These are phyloP conservation scores for Solanum hybrid DNA, from an alignment of 305 asterid genomes.

Conservation along the genomic window DNA sequence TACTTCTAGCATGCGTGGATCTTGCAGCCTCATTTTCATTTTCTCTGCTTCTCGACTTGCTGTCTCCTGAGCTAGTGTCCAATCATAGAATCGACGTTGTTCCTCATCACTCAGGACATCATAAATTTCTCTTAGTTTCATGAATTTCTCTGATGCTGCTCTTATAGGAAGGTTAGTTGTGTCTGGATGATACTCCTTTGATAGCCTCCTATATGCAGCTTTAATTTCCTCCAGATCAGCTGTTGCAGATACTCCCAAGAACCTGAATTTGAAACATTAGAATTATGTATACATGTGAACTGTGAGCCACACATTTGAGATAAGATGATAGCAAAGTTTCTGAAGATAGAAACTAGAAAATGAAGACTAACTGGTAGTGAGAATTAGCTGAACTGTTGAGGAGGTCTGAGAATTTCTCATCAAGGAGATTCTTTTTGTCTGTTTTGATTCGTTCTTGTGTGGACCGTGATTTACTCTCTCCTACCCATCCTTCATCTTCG, in stretches of 20 bases:
- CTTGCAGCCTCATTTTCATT: conserved; percentile 64
- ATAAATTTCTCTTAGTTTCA: conserved; percentile 54
- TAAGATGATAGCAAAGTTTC: background rate
- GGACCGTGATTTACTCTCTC: conserved; percentile 35
- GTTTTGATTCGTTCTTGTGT: conserved; percentile 29
- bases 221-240: conserved; percentile 81
- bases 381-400: conserved; percentile 72
- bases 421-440: conserved; percentile 42
- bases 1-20: conserved; percentile 55
- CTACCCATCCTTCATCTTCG: conserved; percentile 86
- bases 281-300: background rate
- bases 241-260: conserved; percentile 58
- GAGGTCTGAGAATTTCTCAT: conserved; percentile 60
- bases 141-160: conserved; percentile 74
- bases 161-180: conserved; percentile 71
- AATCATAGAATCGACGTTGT: conserved; percentile 61
- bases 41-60: conserved; percentile 75
- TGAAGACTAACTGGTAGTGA: conserved; percentile 58
- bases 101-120: conserved; percentile 52
- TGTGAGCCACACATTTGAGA: background rate
- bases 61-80: conserved; percentile 83
- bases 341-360: background rate
- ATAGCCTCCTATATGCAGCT: conserved; percentile 67
- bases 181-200: conserved; percentile 89
- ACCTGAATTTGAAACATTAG: conserved; percentile 30